Evolutionary conservation across 768 basidiomycete genomes (phyloP), one percentile per base, ranked within the genome.

Genomic region (Amanita brunnescens): DNA sequence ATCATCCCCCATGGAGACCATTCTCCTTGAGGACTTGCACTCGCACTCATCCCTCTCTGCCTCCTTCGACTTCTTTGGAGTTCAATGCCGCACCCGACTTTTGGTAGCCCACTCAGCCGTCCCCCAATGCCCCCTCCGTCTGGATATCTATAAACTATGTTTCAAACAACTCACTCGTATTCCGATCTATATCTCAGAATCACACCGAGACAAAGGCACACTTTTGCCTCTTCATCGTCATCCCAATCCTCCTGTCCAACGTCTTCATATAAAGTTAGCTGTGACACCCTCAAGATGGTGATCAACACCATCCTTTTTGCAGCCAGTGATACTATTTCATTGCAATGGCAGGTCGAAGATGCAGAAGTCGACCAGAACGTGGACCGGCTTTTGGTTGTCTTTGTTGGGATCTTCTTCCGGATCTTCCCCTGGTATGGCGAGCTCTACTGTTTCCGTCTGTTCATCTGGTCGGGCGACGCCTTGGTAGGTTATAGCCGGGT

Each of bases 31-130:
- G n/a, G n/a, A n/a, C n/a, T n/a, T n/a, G n/a, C n/a, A n/a, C n/a
- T n/a, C n/a, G n/a, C n/a, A n/a, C n/a, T n/a, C n/a, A n/a, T n/a
- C n/a, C n/a, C n/a, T n/a, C n/a, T n/a, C n/a, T n/a, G n/a, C n/a
- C n/a, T n/a, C n/a, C n/a, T n/a, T n/a, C n/a, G n/a, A n/a, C n/a
- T n/a, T n/a, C n/a, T n/a, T n/a, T n/a, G n/a, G n/a, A n/a, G 72
- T 58, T 20, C 63, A 58, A 46, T 75, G 80, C 14, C 61, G 66
- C 2, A 59, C 60, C n/a, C 54, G 18, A 51, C 57, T 16, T 59
- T 57, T 1, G 77, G 70, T 0, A 85, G 80, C 6, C 72, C 78
- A 80, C 0, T 83, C 82, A 48, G n/a, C n/a, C n/a, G n/a, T n/a
- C n/a, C n/a, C n/a, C n/a, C 70, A 87, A 64, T 1, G 83, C 77